Conservation (phyloP, 352 stramenopile genomes). For the Pythium rhizo-oryzae region DNA sequence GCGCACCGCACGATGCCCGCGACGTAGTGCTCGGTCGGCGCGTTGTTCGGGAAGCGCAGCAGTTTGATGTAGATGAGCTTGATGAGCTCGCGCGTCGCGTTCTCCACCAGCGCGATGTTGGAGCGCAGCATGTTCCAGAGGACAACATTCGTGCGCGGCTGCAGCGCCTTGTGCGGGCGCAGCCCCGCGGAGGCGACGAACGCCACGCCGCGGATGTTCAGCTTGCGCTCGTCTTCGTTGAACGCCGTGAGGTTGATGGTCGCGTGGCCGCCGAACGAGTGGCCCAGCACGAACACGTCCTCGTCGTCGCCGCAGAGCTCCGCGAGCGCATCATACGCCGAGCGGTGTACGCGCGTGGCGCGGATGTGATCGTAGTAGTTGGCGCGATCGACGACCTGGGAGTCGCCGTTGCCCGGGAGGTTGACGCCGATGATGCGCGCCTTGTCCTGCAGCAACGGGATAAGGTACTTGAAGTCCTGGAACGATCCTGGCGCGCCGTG, state of each 20-base stretch:
- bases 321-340: slow-evolving; percentile 31
- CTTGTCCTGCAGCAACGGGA: slow-evolving; percentile 39
- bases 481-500: slow-evolving; percentile 59
- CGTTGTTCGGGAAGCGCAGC: slow-evolving; percentile 27
- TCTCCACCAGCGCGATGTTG: slow-evolving; percentile 19
- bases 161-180: slow-evolving; percentile 39
- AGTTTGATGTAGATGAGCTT: slow-evolving; percentile 26
- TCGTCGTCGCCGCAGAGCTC: slow-evolving; percentile 25
- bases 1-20: slow-evolving; percentile 57
- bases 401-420: slow-evolving; percentile 33
- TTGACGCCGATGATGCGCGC: slow-evolving; percentile 35
- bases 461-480: slow-evolving; percentile 57
- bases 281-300: slow-evolving; percentile 32
- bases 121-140: slow-evolving; percentile 25
- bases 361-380: slow-evolving; percentile 31
- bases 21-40: slow-evolving; percentile 43
- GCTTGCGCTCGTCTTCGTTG: slow-evolving; percentile 19
- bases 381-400: slow-evolving; percentile 17
- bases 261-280: slow-evolving; percentile 39
- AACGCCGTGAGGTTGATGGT: slow-evolving; percentile 31
- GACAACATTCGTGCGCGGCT: slow-evolving; percentile 22
- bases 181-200: slow-evolving; percentile 38
- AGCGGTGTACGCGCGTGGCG: slow-evolving; percentile 20
- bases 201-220: slow-evolving; percentile 27
- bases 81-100: slow-evolving; percentile 11